Conservation (phyloP, 208 protist genomes). For the Crithidia sp. region DNA sequence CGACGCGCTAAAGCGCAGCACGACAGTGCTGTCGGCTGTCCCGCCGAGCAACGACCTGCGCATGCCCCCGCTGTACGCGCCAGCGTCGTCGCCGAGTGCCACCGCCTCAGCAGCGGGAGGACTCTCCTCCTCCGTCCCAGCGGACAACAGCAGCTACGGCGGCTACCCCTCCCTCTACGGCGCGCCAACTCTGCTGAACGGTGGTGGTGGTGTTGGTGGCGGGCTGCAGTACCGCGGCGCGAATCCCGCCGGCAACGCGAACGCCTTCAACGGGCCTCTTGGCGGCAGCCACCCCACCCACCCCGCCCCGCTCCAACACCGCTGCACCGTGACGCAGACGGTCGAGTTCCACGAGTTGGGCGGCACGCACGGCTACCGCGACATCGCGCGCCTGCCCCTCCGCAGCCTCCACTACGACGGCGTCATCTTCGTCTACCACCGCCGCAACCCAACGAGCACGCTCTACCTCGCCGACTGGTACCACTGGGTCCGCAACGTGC, state of each 20-base stretch:
- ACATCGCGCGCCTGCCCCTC: constrained; percentile 48
- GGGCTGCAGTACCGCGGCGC: constrained; percentile 22
- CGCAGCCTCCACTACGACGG: constrained; percentile 67
- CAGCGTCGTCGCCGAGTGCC: background rate
- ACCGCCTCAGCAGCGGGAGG: background rate
- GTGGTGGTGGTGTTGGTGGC: background rate
- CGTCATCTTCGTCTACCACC: constrained; percentile 80
- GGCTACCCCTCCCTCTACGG: constrained; percentile 14
- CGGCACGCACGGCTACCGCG: constrained; percentile 63
- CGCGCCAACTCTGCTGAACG: background rate
- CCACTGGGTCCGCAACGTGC: constrained; percentile 34
- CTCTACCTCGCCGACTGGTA: constrained; percentile 65
- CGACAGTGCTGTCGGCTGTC: constrained; percentile 3
- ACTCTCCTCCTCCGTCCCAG: background rate
- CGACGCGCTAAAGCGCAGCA: constrained; percentile 49
- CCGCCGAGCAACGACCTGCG: background rate
- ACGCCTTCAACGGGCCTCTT: background rate
- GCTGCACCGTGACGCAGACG: constrained; percentile 23
- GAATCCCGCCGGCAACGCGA: background rate
- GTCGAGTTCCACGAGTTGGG: constrained; percentile 85
- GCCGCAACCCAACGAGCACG: constrained; percentile 58
- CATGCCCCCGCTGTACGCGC: constrained; percentile 8
- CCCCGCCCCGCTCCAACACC: background rate
- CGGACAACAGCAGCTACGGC: constrained; percentile 8
- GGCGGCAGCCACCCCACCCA: background rate